phyloP scores from a whole-genome alignment of 169 alveolate genomes.

The Plasmodium blacklocki region DNA sequence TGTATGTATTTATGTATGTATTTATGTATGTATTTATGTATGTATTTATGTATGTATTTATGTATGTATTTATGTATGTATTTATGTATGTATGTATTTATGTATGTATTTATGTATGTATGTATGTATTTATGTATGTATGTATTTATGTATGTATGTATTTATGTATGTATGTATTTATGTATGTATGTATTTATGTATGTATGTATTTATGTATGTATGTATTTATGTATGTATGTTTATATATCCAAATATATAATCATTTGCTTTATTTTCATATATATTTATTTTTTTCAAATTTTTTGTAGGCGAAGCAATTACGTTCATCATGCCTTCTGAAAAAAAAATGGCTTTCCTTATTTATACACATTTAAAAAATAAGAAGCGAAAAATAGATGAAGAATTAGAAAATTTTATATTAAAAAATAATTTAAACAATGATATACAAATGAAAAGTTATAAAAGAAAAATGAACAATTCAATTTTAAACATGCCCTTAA shows the following conservation, averaged over 20 bases:
- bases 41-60: too few relatives aligned
- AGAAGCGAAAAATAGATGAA: conserved; percentile 39
- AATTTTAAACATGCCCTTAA: conserved; percentile 21
- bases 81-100: too few relatives aligned
- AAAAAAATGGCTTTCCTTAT: conserved; percentile 72
- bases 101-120: too few relatives aligned
- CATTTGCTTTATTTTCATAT: not conserved
- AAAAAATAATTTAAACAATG: conserved; percentile 34
- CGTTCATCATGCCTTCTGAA: conserved; percentile 60
- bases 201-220: too few relatives aligned
- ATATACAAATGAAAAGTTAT: conserved; percentile 20
- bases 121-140: too few relatives aligned
- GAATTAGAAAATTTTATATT: conserved; percentile 46
- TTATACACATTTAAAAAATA: conserved; percentile 38
- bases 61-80: too few relatives aligned
- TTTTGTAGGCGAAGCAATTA: conserved; percentile 51
- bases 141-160: too few relatives aligned
- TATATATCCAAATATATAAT: not conserved
- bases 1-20: too few relatives aligned
- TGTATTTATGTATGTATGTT: too few relatives aligned
- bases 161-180: too few relatives aligned
- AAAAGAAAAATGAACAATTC: conserved; percentile 68
- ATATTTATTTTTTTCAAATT: conserved; percentile 12
- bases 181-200: too few relatives aligned
- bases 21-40: too few relatives aligned